These are phyloP conservation scores for Geranium brycei DNA, from an alignment of 345 rosid genomes.

Conservation along the genomic window DNA sequence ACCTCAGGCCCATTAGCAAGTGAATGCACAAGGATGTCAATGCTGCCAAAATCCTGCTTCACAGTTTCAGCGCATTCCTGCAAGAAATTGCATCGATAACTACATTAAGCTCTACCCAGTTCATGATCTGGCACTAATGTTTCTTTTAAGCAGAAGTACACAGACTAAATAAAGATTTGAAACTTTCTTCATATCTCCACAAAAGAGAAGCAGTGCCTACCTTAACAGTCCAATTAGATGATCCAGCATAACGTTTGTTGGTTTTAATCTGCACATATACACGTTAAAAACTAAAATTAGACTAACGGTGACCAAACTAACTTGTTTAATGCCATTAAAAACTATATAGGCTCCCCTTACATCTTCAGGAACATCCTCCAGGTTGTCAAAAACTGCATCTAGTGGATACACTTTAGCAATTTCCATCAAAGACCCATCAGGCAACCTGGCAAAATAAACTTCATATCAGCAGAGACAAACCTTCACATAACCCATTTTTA, in stretches of 20 bases:
- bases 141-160: too few species aligned
- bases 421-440: conserved; percentile 87
- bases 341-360: conserved; percentile 26
- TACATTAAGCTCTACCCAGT: not conserved
- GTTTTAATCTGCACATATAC: conserved; percentile 49
- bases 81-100: conserved; percentile 12
- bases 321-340: not conserved
- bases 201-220: conserved; percentile 16
- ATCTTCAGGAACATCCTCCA: conserved; percentile 84
- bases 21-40: conserved; percentile 91
- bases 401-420: conserved; percentile 81
- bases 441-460: conserved; percentile 41
- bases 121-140: not conserved
- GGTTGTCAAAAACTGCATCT: conserved; percentile 83
- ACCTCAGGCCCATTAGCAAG: conserved; percentile 98
- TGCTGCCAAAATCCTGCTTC: conserved; percentile 69
- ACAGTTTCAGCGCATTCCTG: conserved; percentile 92
- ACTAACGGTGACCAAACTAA: conserved; percentile 2
- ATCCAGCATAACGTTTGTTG: conserved; percentile 88
- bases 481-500: not conserved
- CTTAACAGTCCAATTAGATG: conserved; percentile 90
- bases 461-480: conserved; percentile 9
- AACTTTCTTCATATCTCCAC: not conserved
- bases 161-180: not conserved
- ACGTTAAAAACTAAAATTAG: not conserved